Conservation (phyloP, 2,329 filamentous ascomycete genomes). For the Scedosporium apiospermum region DNA sequence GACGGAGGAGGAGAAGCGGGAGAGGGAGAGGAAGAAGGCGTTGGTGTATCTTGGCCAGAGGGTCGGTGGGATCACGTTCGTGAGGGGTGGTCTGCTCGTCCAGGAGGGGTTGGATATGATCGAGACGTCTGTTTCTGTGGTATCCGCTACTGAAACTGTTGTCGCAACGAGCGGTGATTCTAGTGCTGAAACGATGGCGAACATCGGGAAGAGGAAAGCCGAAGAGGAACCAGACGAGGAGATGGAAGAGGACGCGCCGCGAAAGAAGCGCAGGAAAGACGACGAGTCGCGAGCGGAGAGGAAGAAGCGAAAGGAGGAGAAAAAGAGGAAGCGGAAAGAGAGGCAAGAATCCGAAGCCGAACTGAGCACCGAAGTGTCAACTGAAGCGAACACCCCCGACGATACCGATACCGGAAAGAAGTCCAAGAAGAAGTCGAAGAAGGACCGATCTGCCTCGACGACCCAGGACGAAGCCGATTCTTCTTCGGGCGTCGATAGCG, state of each 20-base stretch:
- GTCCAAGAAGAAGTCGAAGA: slow-evolving; percentile 5
- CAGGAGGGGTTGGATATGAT: slow-evolving; percentile 3
- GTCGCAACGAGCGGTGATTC: slow-evolving; percentile 11
- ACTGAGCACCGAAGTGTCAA: neutral
- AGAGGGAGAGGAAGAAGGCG: slow-evolving; percentile 58
- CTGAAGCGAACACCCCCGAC: neutral
- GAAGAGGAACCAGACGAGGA: slow-evolving; percentile 11
- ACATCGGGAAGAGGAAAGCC: slow-evolving; percentile 7
- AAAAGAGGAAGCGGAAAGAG: neutral
- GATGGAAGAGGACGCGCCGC: slow-evolving; percentile 14
- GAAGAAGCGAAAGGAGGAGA: slow-evolving; percentile 4
- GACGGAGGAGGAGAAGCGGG: slow-evolving; percentile 60
- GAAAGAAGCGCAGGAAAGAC: slow-evolving; percentile 10
- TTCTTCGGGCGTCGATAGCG: neutral
- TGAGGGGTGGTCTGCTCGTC: slow-evolving; percentile 65
- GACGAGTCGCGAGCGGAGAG: slow-evolving; percentile 1
- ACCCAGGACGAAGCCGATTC: neutral
- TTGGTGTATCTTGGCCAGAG: slow-evolving; percentile 64
- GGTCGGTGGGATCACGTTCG: slow-evolving; percentile 76
- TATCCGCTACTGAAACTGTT: slow-evolving; percentile 27
- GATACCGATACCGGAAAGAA: neutral
- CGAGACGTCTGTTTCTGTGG: slow-evolving; percentile 34
- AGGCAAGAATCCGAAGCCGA: neutral
- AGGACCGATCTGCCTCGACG: neutral
- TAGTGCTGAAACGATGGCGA: slow-evolving; percentile 7